Evolutionary conservation across 805 yeast genomes (phyloP), one percentile per base, ranked within the genome.

Genomic region (Allodekkera sacchari): DNA sequence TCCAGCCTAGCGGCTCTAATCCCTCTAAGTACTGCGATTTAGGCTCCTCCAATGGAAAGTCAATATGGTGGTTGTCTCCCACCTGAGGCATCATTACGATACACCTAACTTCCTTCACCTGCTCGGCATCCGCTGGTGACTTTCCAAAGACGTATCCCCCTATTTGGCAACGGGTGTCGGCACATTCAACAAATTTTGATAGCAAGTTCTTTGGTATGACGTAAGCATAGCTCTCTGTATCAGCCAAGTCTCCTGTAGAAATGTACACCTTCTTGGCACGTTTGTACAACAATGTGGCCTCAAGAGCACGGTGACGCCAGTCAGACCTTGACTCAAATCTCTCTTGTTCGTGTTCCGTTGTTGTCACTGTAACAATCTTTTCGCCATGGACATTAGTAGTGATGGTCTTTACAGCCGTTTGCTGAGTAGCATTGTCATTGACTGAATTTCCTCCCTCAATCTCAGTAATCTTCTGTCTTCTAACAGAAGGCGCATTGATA

Each of bases 301-400:
- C 77, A 30, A 92, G 73, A 0, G 96, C 96, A 24, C 94, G 61
- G 33, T 68, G 68, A 44, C 97, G 68, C 99, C 99, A 92, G 48
- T 87, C 95, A 22, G 87, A 76, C 52, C 75, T 78, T 2, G 96
- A 83, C 28, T 78, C 66, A 52, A 92, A 92, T 11, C 78, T 60
- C 59, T 76, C 78, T 47, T 84, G 92, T 52, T 87, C 98, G 50
- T 83, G 88, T 40, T 75, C 75, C 12, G 88, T 76, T 0, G 97
- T 87, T 0, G 97, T 87, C 19, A 89, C 95, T 0, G 95, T 89
- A 25, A 83, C 80, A 47, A 92, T 89, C 46, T 88, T 94, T 50
- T 92, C 98, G 21, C 99, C 99, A 48, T 88, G 96, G 2, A 83
- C 95, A 50, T 85, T 92, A 17, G 77, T 77, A 0, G 94, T 82